Evolutionary conservation across 768 basidiomycete genomes (phyloP), one percentile per base, ranked within the genome.

Genomic region (Boletus rex-veris): DNA sequence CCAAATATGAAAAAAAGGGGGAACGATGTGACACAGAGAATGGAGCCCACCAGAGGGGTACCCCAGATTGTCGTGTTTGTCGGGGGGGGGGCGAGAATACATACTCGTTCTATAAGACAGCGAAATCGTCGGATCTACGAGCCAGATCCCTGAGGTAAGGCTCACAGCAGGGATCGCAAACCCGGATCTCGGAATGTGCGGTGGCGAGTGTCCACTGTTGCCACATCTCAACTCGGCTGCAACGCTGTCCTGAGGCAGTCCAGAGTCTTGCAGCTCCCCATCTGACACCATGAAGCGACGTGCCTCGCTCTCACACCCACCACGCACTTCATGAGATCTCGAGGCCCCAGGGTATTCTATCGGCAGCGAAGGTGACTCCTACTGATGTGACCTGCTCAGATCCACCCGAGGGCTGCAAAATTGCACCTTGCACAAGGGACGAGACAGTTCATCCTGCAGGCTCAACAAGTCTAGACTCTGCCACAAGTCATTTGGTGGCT

Each of bases 401-500:
- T 59, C 31, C 48, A 53, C 39, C 64, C 62, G 65, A 64, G 19
- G 46, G 21, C 30, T 19, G 15, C 51, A 37, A 19, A 18, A 37
- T 39, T 40, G 37, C 36, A 2, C 39, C 30, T 18, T n/a, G 35
- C 26, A 12, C 30, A 38, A 24, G 18, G 35, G 28, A 41, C 26
- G 10, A 48, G 46, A 12, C 21, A 11, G 16, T 24, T 37, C 11
- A 3, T 33, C 26, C 30, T 42, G 21, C 40, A 33, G 14, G 30
- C 47, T n/a, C 60, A 35, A 3, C 2, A n/a, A 28, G 47, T 41
- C 62, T 50, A 41, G 64, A 12, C 49, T 42, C 49, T 38, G 49
- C 58, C 64, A 54, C 64, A 49, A 42, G 48, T 66, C 53, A 66
- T 67, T 67, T 67, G 31, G 63, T 59, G 66, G 66, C 66, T 65